Percentiles rank a stretch among this genome's conserved stretches.
Evolutionary conservation across 1,284 basidiomycete species (phyloP).

Genomic region (Fomes fomentarius): DNA sequence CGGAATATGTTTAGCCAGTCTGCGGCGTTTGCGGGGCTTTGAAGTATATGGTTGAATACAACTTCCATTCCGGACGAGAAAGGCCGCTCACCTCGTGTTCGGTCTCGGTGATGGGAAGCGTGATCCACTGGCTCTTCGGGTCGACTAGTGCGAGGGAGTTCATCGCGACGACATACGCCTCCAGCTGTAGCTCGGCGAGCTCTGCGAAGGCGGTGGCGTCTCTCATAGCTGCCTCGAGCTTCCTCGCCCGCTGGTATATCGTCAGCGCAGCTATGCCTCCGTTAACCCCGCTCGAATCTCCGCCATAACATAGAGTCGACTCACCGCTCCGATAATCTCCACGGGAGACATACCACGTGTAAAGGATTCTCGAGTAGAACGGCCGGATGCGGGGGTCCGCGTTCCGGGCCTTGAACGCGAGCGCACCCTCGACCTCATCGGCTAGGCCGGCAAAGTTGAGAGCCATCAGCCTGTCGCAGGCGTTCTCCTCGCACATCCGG

Average conservation of each 20-base stretch:
- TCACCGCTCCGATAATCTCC: slow-evolving; percentile 89
- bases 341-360: slow-evolving; percentile 88
- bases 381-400: slow-evolving; percentile 87
- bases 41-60: neutral
- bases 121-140: slow-evolving; percentile 84
- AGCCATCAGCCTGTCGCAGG: slow-evolving; percentile 78
- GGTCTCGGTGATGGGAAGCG: slow-evolving; percentile 55
- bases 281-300: slow-evolving; percentile 7
- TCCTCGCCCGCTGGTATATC: slow-evolving; percentile 94
- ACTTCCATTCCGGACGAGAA: slow-evolving; percentile 1
- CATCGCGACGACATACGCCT: slow-evolving; percentile 86
- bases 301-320: slow-evolving; percentile 31
- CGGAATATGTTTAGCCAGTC: slow-evolving; percentile 79
- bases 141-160: slow-evolving; percentile 89
- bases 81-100: slow-evolving; percentile 41
- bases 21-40: slow-evolving; percentile 69
- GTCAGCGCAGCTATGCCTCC: slow-evolving; percentile 71
- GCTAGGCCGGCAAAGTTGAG: slow-evolving; percentile 89
- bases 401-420: slow-evolving; percentile 95
- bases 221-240: slow-evolving; percentile 64
- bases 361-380: slow-evolving; percentile 92
- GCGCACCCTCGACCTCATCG: slow-evolving; percentile 86
- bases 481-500: slow-evolving; percentile 91
- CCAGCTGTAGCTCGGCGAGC: slow-evolving; percentile 75
- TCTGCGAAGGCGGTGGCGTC: slow-evolving; percentile 56